phyloP scores from a whole-genome alignment of 2,329 filamentous ascomycete species.

The Xylariaceae sp. region DNA sequence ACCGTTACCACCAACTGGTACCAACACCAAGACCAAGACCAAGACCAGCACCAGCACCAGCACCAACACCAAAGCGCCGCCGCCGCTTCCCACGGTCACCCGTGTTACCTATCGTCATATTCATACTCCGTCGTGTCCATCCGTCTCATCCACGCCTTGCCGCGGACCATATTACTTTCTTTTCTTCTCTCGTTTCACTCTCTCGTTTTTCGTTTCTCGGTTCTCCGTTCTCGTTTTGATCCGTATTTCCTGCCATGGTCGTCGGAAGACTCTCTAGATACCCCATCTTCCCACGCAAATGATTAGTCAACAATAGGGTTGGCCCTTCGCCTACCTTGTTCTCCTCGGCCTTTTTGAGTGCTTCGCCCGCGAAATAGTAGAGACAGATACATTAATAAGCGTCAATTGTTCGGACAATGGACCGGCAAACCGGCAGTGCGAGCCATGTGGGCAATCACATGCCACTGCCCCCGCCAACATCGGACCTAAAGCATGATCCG shows the following conservation, averaged over 20 bases:
- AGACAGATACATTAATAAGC: conserved; percentile 14
- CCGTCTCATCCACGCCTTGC: not conserved
- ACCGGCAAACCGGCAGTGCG: conserved; percentile 31
- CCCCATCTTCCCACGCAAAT: conserved; percentile 7
- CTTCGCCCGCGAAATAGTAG: conserved; percentile 6
- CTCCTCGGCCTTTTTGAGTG: conserved; percentile 13
- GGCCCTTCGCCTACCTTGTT: conserved; percentile 1
- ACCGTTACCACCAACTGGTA: not conserved
- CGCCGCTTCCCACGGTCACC: not conserved
- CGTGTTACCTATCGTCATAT: not conserved
- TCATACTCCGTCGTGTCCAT: not conserved
- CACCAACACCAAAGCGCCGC: not conserved
- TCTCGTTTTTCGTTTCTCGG: not conserved
- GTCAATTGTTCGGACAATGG: conserved; percentile 24
- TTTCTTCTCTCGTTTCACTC: not conserved
- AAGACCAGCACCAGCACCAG: no score
- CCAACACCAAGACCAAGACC: not conserved
- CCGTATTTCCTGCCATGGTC: not conserved
- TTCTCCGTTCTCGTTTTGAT: not conserved
- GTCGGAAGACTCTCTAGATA: not conserved
- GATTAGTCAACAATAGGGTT: conserved; percentile 8
- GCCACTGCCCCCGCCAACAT: conserved; percentile 33
- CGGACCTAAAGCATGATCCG: conserved; percentile 23
- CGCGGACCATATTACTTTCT: not conserved
- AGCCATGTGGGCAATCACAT: conserved; percentile 37